Base-by-base conservation (phyloP, 2,329 filamentous ascomycete genomes). In the Aspergillus sp. region DNA sequence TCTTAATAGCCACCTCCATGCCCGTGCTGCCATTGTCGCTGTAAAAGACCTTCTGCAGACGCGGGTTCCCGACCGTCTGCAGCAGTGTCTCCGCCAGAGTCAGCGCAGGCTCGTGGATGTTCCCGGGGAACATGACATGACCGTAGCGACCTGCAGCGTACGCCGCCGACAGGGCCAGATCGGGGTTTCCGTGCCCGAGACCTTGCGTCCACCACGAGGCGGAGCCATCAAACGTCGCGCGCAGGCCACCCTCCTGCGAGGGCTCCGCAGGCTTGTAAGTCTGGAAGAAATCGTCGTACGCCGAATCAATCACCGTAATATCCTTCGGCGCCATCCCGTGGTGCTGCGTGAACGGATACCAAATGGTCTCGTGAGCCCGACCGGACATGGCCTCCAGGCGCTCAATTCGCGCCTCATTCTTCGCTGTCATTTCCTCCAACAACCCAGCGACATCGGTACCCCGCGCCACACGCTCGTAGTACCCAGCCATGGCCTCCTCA, bases 131-230 rank as follows among this genome's bases (percentile, higher is more conserved):
- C 89, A 96, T 95, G 66, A 95, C 90, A 74, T 96, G 91, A 0
- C 91, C 91, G 69, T 95, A 96, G 28, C 91, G 84, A 7, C 91
- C 91, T 1, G 91, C 90, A 0, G 92, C 91, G 70, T 95, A 89
- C 0, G 91, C 90, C 2, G 91, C 91, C 0, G 90, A 87, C 1
- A 95, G 83, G 0, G 90, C 85, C 1, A 96, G 80, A 0, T 82
- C 78, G 0, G 91, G 85, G 67, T 91, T 92, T 5, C 88, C 89
- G 65, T 96, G 92, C 1, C 92, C 91, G 0, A 96, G 82, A 2
- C 91, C 91, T 75, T 96, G 92, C 0, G 91, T 96, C 91, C 92
- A 96, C 91, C 92, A 96, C 0, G 91, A 94, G 1, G 91, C 91
- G 0, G 91, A 95, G 2, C 89, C 91, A 67, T 96, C 92, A 58